Evolutionary conservation across 2,329 filamentous ascomycete genomes (phyloP).

Genomic region (Nemania sp.): DNA sequence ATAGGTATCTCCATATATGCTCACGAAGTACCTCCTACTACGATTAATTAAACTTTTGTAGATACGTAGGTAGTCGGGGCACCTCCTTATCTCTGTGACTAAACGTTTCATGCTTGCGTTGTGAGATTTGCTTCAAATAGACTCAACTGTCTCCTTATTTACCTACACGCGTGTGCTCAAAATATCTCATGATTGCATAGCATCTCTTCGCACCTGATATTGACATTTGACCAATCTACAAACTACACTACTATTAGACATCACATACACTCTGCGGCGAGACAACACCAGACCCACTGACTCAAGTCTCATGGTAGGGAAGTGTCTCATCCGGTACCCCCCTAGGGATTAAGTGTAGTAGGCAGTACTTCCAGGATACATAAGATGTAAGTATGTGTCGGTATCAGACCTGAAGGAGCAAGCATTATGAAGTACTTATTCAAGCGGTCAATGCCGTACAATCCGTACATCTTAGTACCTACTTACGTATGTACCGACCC

Average conservation of each 20-base stretch:
- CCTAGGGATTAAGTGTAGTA: no score
- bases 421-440: no score
- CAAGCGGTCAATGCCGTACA: background rate
- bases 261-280: background rate
- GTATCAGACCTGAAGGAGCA: no score
- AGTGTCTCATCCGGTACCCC: background rate
- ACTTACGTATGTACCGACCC: background rate
- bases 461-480: no score
- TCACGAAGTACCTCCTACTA: no score
- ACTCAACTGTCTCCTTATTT: background rate
- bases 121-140: background rate
- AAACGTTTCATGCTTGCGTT: background rate
- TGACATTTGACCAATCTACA: background rate
- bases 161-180: background rate
- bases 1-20: no score
- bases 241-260: no score
- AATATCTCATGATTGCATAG: no score
- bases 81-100: background rate
- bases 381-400: background rate
- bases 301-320: background rate
- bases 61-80: background rate
- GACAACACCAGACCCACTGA: slow-evolving; percentile 1
- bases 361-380: no score
- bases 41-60: background rate
- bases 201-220: slow-evolving; percentile 1